Conservation (phyloP, 2,329 filamentous ascomycete genomes). For the Neofusicoccum kwambonambiense region DNA sequence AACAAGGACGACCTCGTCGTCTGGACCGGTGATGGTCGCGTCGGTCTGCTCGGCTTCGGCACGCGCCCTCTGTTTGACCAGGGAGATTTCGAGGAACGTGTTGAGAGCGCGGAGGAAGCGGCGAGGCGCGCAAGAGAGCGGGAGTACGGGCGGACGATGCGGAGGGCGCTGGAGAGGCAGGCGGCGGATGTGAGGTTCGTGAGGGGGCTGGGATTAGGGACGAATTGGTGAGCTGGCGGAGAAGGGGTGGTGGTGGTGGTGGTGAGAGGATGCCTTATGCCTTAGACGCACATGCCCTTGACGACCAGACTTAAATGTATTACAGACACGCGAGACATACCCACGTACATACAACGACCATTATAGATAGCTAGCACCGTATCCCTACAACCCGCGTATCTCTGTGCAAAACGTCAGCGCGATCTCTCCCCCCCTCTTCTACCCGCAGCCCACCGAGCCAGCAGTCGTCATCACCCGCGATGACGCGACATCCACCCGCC, state of each 20-base stretch:
- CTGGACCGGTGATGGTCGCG: conserved; percentile 79
- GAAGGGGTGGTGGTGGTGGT: background rate
- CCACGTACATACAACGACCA: background rate
- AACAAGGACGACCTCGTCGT: conserved; percentile 68
- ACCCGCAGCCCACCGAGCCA: too few species aligned
- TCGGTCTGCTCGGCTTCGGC: conserved; percentile 65
- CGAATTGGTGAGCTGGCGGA: background rate
- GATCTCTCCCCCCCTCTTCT: too few species aligned
- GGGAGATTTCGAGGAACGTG: conserved; percentile 33
- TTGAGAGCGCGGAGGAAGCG: conserved; percentile 44
- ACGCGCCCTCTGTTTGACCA: conserved; percentile 27
- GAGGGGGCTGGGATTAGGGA: conserved; percentile 58
- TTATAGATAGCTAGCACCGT: background rate
- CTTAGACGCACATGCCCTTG: background rate
- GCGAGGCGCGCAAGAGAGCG: conserved; percentile 57
- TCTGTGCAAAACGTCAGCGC: too few species aligned
- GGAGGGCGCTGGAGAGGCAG: conserved; percentile 70
- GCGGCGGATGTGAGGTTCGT: conserved; percentile 77
- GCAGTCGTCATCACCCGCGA: too few species aligned
- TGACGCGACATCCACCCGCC: too few species aligned
- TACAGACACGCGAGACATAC: background rate
- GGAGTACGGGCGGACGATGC: conserved; percentile 69
- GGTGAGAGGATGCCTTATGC: background rate
- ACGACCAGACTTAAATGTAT: background rate
- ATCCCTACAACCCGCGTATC: background rate